phyloP scores from a whole-genome alignment of 495 filamentous ascomycete species.

The Durotheca rogersii region DNA sequence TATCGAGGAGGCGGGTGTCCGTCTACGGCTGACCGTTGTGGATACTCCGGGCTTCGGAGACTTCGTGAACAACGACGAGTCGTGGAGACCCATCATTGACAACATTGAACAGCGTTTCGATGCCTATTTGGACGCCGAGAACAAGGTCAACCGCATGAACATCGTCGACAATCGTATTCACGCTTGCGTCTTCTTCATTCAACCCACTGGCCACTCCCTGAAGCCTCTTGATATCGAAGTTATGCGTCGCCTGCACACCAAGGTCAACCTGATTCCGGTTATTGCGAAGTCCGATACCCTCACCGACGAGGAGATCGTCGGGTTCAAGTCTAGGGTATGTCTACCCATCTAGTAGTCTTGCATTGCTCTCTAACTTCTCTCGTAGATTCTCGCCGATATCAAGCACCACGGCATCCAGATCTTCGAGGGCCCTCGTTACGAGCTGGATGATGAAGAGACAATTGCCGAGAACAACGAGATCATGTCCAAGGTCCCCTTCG shows the following conservation, averaged over 20 bases:
- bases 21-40: conserved; percentile 93
- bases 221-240: conserved; percentile 99
- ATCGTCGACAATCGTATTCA: conserved; percentile 99
- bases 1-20: conserved; percentile 98
- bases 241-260: conserved; percentile 98
- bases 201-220: conserved; percentile 97
- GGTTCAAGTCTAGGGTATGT: conserved; percentile 92
- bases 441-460: conserved; percentile 98
- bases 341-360: neutral
- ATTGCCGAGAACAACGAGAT: conserved; percentile 99
- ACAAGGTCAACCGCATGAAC: conserved; percentile 99
- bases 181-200: conserved; percentile 98
- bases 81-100: conserved; percentile 97
- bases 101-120: conserved; percentile 99
- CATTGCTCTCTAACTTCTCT: conserved; percentile 16
- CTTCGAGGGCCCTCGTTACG: conserved; percentile 97
- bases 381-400: conserved; percentile 94
- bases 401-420: conserved; percentile 95
- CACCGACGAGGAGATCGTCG: conserved; percentile 91
- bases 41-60: conserved; percentile 98
- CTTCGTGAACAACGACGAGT: conserved; percentile 99
- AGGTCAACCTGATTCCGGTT: conserved; percentile 99
- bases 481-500: conserved; percentile 99
- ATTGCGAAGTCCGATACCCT: conserved; percentile 98
- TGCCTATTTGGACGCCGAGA: conserved; percentile 96